These are phyloP conservation scores for Plasmodium gaboni DNA, from an alignment of 169 alveolate genomes.

Conservation along the genomic window DNA sequence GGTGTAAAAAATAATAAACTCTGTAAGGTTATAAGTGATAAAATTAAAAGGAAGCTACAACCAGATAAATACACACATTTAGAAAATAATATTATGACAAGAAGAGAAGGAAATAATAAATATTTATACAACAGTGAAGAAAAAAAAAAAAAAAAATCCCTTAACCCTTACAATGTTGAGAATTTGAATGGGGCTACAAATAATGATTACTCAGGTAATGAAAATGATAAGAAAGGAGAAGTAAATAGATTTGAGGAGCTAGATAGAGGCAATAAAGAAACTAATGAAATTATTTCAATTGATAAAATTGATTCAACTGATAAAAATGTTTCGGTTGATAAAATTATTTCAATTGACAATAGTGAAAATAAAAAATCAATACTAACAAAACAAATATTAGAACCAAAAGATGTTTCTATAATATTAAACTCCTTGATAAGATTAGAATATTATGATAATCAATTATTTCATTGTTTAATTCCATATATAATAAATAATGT, in stretches of 20 bases:
- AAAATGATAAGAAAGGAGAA: background rate
- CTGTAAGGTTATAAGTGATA: slow-evolving; percentile 35
- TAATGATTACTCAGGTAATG: background rate
- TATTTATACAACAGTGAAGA: background rate
- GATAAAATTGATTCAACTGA: background rate
- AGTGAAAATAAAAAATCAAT: background rate
- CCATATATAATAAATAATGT: slow-evolving; percentile 57
- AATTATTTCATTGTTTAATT: slow-evolving; percentile 51
- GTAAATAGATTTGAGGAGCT: background rate
- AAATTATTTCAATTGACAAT: background rate
- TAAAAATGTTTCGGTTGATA: background rate
- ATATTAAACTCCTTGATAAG: slow-evolving; percentile 41
- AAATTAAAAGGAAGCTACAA: slow-evolving; percentile 32
- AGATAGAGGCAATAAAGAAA: background rate
- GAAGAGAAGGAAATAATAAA: background rate
- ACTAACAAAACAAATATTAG: background rate
- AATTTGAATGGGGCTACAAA: background rate
- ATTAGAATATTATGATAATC: slow-evolving; percentile 54
- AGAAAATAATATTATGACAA: no score
- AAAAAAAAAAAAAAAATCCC: background rate
- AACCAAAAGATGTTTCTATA: slow-evolving; percentile 67
- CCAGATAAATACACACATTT: background rate
- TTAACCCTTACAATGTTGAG: background rate
- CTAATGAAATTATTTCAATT: background rate
- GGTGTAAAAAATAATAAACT: slow-evolving; percentile 64